Base-by-base conservation (phyloP, 352 stramenopile genomes). In the Phytopythium cucurbitacearum region DNA sequence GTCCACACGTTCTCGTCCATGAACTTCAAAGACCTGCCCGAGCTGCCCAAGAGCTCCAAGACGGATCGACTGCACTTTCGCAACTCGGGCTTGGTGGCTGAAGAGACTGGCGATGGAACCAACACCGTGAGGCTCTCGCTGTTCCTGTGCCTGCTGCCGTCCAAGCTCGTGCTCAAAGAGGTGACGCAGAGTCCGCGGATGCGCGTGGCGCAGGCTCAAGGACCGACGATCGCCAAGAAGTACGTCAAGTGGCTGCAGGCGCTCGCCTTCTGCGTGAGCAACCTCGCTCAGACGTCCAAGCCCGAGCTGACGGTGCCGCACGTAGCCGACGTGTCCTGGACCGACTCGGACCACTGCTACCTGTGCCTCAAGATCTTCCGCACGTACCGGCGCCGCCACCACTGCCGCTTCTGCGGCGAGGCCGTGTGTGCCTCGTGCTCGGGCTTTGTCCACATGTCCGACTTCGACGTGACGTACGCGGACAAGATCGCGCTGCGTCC, bases 351-450 rank as follows among this genome's bases (percentile, higher is more conserved):
- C 56, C 60, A 73, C 57, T 90, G 79, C 55, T 71, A 59, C 40
- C 40, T 85, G 35, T 90, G 79, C 40, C 56, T 83, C 48, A 85
- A 85, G 63, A 67, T 59, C 32, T 89, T 89, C 52, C 71, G 74
- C 42, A 72, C 76, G 9, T 81, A 64, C 54, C 71, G 77, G 1
- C 65, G 65, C 46, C 76, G 73, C 44, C 73, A 90, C 54, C 76
- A 88, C 63, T 90, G 80, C 46, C 80, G 80, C 0, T 74, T 90
- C 43, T 90, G 80, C 49, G 80, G 76, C 12, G 74, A 87, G 51
- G 69, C 71, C 4, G 71, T 90, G 11, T 90, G 76, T 45, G 69
- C 63, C 37, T 71, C 69, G n/a, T 90, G 80, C 58, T 89, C 76
- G 7, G 69, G 67, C 15, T 82, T 81, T 15, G 63, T 87, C 28